phyloP scores from a whole-genome alignment of 192 early-diverging fungal species.

The Coemansia reversa region DNA sequence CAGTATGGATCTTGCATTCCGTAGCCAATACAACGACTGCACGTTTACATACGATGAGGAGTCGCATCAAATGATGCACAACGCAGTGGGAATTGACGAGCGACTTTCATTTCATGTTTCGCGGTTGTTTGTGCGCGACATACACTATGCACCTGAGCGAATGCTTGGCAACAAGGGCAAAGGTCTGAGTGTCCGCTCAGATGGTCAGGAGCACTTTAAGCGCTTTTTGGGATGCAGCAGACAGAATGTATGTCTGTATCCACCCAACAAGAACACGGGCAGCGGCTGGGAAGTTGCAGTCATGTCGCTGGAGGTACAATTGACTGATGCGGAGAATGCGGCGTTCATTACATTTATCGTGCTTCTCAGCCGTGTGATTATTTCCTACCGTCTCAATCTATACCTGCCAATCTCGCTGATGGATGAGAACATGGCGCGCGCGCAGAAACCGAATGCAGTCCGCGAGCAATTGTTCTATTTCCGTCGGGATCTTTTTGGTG shows the following conservation, averaged over 20 bases:
- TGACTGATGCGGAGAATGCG: constrained; percentile 96
- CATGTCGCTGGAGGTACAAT: constrained; percentile 91
- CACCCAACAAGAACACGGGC: constrained; percentile 79
- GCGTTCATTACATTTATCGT: constrained; percentile 94
- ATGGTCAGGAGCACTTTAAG: constrained; percentile 94
- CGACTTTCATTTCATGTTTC: constrained; percentile 87
- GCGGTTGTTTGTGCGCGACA: constrained; percentile 95
- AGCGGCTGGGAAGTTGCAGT: constrained; percentile 99
- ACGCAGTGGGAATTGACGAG: constrained; percentile 76
- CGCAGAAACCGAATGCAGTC: constrained; percentile 79
- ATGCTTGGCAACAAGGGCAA: constrained; percentile 59
- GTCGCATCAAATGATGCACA: constrained; percentile 69
- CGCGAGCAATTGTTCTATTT: constrained; percentile 83
- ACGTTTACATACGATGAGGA: constrained; percentile 74
- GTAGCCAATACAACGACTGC: constrained; percentile 89
- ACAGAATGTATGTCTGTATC: constrained; percentile 98
- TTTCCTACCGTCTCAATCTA: constrained; percentile 85
- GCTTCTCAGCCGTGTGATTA: constrained; percentile 85
- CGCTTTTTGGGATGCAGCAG: constrained; percentile 96
- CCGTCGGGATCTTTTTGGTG: constrained; percentile 74
- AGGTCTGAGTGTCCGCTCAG: constrained; percentile 14
- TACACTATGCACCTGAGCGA: constrained; percentile 85
- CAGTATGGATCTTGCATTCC: constrained; percentile 59
- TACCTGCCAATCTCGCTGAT: constrained; percentile 95
- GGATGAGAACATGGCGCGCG: constrained; percentile 89